Conservation (phyloP, 768 basidiomycete genomes). For the Xerocomellus amylosporus region DNA sequence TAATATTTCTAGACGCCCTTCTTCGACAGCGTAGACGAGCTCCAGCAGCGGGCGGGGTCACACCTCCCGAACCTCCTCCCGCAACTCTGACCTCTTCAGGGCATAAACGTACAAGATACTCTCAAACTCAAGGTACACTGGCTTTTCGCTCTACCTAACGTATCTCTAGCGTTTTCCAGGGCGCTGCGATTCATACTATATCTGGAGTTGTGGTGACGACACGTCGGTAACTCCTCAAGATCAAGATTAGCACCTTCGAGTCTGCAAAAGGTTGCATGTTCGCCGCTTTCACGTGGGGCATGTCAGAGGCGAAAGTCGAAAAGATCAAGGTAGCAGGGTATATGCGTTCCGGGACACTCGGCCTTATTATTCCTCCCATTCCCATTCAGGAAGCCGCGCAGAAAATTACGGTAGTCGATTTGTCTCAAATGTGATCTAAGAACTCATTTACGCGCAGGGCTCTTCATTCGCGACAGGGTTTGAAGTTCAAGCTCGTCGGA, state of each 20-base stretch:
- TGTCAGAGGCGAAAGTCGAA: slow-evolving; percentile 97
- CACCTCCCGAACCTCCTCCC: slow-evolving; percentile 7
- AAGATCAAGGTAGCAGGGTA: slow-evolving; percentile 74
- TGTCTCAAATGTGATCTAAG: not conserved
- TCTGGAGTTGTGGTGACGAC: slow-evolving; percentile 92
- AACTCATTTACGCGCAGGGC: slow-evolving; percentile 48
- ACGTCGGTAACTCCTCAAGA: slow-evolving; percentile 83
- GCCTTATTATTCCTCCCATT: not conserved
- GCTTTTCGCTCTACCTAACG: not conserved
- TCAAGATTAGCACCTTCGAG: slow-evolving; percentile 59
- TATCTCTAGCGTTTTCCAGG: slow-evolving; percentile 36
- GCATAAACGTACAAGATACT: slow-evolving; percentile 95
- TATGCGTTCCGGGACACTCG: slow-evolving; percentile 5
- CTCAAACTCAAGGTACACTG: slow-evolving; percentile 76
- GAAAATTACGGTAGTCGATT: slow-evolving; percentile 63
- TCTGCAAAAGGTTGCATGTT: not conserved
- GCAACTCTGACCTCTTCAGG: slow-evolving; percentile 43
- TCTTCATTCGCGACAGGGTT: slow-evolving; percentile 90
- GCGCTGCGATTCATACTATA: slow-evolving; percentile 79
- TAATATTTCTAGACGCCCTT: slow-evolving; percentile 45
- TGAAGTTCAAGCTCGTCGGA: slow-evolving; percentile 84
- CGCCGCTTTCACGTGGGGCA: slow-evolving; percentile 53
- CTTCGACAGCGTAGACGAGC: slow-evolving; percentile 81
- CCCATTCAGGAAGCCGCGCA: slow-evolving; percentile 75
- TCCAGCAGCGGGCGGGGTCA: slow-evolving; percentile 68